Evolutionary conservation across 441 rosid species (phyloP).

Genomic region (Rhodomyrtus psidioides): DNA sequence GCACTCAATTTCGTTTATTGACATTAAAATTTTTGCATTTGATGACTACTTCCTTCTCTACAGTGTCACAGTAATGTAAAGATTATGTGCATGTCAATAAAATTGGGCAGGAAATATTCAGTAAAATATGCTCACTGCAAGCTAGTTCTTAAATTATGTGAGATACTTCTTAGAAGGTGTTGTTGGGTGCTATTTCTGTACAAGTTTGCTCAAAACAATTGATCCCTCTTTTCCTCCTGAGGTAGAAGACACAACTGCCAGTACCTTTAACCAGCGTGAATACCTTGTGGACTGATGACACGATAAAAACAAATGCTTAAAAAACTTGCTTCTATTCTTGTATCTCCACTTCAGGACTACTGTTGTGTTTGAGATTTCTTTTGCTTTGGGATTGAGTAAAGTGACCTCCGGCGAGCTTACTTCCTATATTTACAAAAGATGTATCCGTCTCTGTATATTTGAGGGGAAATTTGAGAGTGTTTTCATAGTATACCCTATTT

Average conservation of each 20-base stretch:
- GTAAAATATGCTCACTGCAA: background rate
- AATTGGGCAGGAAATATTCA: background rate
- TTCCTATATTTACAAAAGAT: background rate
- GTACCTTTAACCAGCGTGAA: background rate
- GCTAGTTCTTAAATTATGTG: background rate
- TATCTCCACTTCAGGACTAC: background rate
- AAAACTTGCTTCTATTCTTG: background rate
- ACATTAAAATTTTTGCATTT: background rate
- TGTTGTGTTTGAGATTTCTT: background rate
- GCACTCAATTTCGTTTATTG: background rate
- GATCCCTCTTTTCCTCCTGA: background rate
- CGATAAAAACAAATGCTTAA: background rate
- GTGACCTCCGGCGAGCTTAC: background rate
- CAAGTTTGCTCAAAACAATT: background rate
- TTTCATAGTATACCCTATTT: background rate
- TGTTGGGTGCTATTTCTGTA: background rate
- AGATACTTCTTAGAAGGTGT: background rate
- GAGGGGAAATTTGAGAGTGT: background rate
- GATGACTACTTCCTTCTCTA: background rate
- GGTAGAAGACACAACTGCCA: background rate
- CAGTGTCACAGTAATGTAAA: background rate
- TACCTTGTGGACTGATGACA: background rate
- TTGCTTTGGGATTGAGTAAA: background rate
- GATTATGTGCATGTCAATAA: background rate
- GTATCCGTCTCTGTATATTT: background rate